Conservation (phyloP, 441 rosid genomes). For the Adansonia rubrostipa region DNA sequence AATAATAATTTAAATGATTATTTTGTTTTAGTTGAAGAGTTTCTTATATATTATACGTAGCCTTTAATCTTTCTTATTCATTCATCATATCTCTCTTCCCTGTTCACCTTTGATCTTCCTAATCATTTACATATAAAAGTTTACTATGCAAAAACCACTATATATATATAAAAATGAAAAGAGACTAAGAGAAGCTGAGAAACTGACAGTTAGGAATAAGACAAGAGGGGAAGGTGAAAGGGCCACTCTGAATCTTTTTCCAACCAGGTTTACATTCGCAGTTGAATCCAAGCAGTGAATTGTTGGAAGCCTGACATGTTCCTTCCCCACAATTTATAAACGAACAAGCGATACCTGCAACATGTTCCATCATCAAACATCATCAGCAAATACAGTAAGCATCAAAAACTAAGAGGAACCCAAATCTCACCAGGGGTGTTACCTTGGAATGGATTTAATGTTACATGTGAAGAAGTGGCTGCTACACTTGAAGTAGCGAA, state of each 20-base stretch:
- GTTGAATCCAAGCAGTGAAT: slow-evolving; percentile 28
- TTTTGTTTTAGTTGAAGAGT: background rate
- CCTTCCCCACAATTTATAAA: slow-evolving; percentile 45
- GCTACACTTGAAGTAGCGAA: slow-evolving; percentile 22
- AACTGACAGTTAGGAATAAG: slow-evolving; percentile 53
- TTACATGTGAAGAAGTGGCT: background rate
- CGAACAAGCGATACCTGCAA: slow-evolving; percentile 26
- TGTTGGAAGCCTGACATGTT: slow-evolving; percentile 34
- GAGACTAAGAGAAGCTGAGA: background rate
- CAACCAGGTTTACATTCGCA: slow-evolving; percentile 57
- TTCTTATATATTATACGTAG: too few species aligned
- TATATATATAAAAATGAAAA: background rate
- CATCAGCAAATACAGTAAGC: too few species aligned
- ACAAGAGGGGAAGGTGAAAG: slow-evolving; percentile 41
- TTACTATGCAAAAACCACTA: background rate
- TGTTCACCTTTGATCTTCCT: slow-evolving; percentile 1
- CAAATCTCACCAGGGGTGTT: background rate
- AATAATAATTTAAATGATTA: background rate
- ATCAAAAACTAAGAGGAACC: background rate
- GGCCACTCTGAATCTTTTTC: slow-evolving; percentile 43
- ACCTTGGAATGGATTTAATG: slow-evolving; percentile 14
- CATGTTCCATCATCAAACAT: background rate
- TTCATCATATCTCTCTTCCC: background rate
- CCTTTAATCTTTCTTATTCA: too few species aligned
- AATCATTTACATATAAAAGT: background rate